Evolutionary conservation across 2,329 filamentous ascomycete species (phyloP).

Genomic region (Rhynchosporium agropyri): DNA sequence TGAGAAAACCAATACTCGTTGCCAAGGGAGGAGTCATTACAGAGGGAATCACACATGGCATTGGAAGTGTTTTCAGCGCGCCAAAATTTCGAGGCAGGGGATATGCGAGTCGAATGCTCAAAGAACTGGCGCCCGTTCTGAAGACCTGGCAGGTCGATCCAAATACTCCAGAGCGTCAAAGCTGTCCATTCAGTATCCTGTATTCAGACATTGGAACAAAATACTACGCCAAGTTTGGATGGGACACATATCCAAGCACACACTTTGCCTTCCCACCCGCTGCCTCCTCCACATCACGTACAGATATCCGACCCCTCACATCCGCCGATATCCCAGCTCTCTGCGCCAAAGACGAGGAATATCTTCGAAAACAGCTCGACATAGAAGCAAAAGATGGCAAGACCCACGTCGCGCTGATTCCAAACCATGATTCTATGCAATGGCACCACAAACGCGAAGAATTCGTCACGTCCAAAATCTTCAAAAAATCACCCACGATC

Average conservation of each 20-base stretch:
- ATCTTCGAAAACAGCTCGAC: constrained; percentile 59
- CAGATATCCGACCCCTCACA: constrained; percentile 48
- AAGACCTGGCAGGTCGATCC: constrained; percentile 54
- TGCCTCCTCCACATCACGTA: constrained; percentile 33
- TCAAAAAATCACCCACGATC: constrained; percentile 56
- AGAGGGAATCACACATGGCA: constrained; percentile 69
- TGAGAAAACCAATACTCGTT: constrained; percentile 60
- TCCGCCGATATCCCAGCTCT: constrained; percentile 63
- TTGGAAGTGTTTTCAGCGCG: constrained; percentile 79
- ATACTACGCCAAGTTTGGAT: constrained; percentile 79
- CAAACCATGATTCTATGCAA: constrained; percentile 66
- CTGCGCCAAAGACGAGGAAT: constrained; percentile 64
- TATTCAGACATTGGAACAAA: constrained; percentile 85
- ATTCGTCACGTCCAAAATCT: constrained; percentile 69
- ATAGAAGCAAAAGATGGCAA: constrained; percentile 44
- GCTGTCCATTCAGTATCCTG: constrained; percentile 70
- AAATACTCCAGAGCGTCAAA: constrained; percentile 42
- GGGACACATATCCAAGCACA: constrained; percentile 71
- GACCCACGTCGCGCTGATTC: constrained; percentile 65
- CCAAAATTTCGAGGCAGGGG: constrained; percentile 68
- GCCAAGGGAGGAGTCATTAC: constrained; percentile 46
- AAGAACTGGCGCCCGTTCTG: constrained; percentile 60
- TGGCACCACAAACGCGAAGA: constrained; percentile 85
- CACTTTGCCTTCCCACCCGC: constrained; percentile 65
- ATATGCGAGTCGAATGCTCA: constrained; percentile 78